Evolutionary conservation across 768 basidiomycete genomes (phyloP).

Genomic region (Boletus vinaceobasis): DNA sequence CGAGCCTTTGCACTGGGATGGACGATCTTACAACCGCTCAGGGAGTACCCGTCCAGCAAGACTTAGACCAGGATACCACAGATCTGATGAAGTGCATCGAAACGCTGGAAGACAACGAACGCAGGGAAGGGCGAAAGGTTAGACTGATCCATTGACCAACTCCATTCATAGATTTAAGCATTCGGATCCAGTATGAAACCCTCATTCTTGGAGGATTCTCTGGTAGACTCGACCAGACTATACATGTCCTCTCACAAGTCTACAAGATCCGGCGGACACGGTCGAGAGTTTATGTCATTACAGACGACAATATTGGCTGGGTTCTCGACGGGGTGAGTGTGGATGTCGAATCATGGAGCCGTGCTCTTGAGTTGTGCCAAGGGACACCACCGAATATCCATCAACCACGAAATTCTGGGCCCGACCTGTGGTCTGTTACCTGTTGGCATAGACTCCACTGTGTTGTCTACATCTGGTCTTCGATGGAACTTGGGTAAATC

Average conservation of each 20-base stretch:
- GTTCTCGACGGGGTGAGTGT: constrained; percentile 68
- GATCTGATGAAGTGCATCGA: constrained; percentile 92
- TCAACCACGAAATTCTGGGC: constrained; percentile 74
- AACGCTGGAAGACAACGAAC: constrained; percentile 59
- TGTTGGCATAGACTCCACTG: constrained; percentile 73
- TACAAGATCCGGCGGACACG: constrained; percentile 70
- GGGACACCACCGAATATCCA: constrained; percentile 79
- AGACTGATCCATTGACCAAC: background rate
- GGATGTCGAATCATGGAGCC: background rate
- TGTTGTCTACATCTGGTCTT: constrained; percentile 79
- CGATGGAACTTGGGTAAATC: constrained; percentile 83
- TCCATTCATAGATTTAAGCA: background rate
- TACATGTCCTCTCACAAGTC: constrained; percentile 82
- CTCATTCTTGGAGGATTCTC: constrained; percentile 85
- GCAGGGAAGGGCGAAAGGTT: constrained; percentile 37
- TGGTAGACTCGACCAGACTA: constrained; percentile 91
- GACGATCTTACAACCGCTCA: constrained; percentile 26
- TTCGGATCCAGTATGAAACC: constrained; percentile 51
- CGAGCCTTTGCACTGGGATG: background rate
- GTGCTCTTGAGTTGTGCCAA: constrained; percentile 28
- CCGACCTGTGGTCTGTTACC: constrained; percentile 95
- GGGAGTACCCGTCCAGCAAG: constrained; percentile 67
- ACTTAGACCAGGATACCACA: constrained; percentile 78
- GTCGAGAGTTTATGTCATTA: constrained; percentile 66
- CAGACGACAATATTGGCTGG: constrained; percentile 93